These are phyloP conservation scores for Cladophialophora exuberans DNA, from an alignment of 2,329 filamentous ascomycete species.

Conservation along the genomic window DNA sequence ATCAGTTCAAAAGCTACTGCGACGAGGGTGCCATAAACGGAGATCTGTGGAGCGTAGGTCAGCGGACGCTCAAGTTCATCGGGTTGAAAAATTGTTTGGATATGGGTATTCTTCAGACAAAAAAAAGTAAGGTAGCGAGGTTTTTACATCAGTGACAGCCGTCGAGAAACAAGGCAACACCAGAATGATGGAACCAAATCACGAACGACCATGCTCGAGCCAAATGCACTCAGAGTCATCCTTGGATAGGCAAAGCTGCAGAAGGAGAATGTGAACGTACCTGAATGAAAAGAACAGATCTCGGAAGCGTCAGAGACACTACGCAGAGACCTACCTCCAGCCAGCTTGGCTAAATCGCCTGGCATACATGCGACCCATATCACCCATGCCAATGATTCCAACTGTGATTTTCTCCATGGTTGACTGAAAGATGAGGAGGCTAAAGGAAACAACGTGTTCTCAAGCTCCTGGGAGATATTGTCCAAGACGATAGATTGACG, in stretches of 20 bases:
- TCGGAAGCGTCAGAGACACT: slow-evolving; percentile 1
- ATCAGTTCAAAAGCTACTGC: slow-evolving; percentile 18
- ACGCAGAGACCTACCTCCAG: slow-evolving; percentile 73
- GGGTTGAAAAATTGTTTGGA: slow-evolving; percentile 7
- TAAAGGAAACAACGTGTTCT: neutral
- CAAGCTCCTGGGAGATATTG: neutral
- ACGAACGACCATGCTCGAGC: slow-evolving; percentile 87
- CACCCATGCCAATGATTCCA: slow-evolving; percentile 97
- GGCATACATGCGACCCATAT: slow-evolving; percentile 99
- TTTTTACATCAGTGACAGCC: slow-evolving; percentile 96
- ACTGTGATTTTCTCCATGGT: slow-evolving; percentile 72
- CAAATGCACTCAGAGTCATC: slow-evolving; percentile 99
- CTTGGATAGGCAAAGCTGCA: slow-evolving; percentile 57
- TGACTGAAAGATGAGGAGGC: neutral
- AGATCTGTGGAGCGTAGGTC: slow-evolving; percentile 14
- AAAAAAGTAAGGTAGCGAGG: slow-evolving; percentile 95
- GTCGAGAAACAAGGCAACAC: slow-evolving; percentile 59
- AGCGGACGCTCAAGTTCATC: slow-evolving; percentile 8
- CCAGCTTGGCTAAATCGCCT: slow-evolving; percentile 84
- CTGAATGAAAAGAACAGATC: slow-evolving; percentile 41
- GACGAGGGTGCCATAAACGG: neutral
- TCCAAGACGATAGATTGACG: neutral
- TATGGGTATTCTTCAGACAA: slow-evolving; percentile 71
- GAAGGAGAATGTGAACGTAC: slow-evolving; percentile 24
- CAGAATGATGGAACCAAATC: slow-evolving; percentile 74